Conservation (phyloP, 192 early-diverging fungal species). For the Backusella parvicylindrica region DNA sequence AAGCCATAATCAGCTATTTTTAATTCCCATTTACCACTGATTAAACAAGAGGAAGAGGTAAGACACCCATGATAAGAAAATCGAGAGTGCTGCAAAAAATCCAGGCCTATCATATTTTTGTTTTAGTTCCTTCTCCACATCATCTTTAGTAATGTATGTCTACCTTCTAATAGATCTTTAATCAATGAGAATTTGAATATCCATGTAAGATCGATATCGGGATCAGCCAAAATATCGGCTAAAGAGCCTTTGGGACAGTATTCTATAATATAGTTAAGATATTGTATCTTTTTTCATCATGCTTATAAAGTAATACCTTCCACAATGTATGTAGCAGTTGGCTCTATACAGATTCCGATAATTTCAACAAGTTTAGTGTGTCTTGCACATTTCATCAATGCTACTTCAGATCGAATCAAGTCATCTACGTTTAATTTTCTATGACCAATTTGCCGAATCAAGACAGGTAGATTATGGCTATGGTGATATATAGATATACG, state of each 20-base stretch:
- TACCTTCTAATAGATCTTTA: slow-evolving; percentile 35
- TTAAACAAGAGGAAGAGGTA: slow-evolving; percentile 37
- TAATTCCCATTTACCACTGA: slow-evolving; percentile 42
- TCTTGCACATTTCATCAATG: slow-evolving; percentile 25
- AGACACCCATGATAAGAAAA: slow-evolving; percentile 38
- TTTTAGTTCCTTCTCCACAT: no score
- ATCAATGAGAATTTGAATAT: slow-evolving; percentile 46
- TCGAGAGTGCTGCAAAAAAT: slow-evolving; percentile 42
- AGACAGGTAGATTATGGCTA: slow-evolving; percentile 24
- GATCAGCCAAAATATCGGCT: slow-evolving; percentile 33
- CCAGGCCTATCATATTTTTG: slow-evolving; percentile 27
- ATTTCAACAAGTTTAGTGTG: slow-evolving; percentile 43
- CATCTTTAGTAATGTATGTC: background rate
- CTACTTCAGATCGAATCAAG: slow-evolving; percentile 10
- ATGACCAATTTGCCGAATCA: slow-evolving; percentile 19
- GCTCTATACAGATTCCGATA: slow-evolving; percentile 33
- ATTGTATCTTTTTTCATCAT: background rate
- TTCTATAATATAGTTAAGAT: slow-evolving; percentile 20
- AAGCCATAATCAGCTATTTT: slow-evolving; percentile 44
- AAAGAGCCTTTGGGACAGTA: slow-evolving; percentile 40
- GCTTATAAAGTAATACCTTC: slow-evolving; percentile 24
- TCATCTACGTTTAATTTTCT: slow-evolving; percentile 4
- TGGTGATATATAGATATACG: background rate
- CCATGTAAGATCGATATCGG: slow-evolving; percentile 43
- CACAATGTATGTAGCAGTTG: slow-evolving; percentile 37